Evolutionary conservation across 2,329 filamentous ascomycete genomes (phyloP), one percentile per base, ranked within the genome.

Genomic region (Xylariaceae sp.): DNA sequence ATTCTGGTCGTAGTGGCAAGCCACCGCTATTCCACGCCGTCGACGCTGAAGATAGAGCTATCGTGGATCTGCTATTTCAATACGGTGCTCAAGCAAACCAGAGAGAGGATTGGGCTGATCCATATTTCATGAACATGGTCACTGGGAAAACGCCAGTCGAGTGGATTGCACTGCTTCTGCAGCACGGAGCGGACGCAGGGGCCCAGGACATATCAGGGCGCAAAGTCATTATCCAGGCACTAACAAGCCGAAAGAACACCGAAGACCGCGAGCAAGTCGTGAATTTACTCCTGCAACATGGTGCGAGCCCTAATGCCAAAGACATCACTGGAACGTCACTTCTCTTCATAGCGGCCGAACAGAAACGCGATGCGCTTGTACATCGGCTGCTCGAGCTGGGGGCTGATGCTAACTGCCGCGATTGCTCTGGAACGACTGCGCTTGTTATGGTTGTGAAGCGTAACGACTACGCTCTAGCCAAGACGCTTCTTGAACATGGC

Each of bases 341-440:
- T 0, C 68, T 82, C 1, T 78, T 79, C 63, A 73, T 75, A 53
- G 76, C 79, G 3, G 77, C 81, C 22, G 67, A 73, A 46, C 67
- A 68, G 7, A 72, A 74, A 17, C 72, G 78, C 28, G 55, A 75
- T 34, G 75, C 79, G 42, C 63, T 78, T 2, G 73, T 80, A 59
- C 81, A 39, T 66, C 81, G 13, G 73, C 60, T 62, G 6, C 59
- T 62, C 5, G 53, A 79, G 13, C 69, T 77, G 44, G 71, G 74
- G 7, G 78, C 78, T 1, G 73, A 81, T 50, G 73, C 78, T 6
- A 82, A 82, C 53, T 63, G 66, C 28, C 81, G 81, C 65, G 77
- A 75, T 54, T 67, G 66, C 22, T 71, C 75, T 39, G 79, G 79
- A 2, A 74, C 77, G 38, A 78, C 76, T 0, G 72, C 79, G 0